phyloP scores from a whole-genome alignment of 73 alveolate species.

The Durusdinium trenchii region DNA sequence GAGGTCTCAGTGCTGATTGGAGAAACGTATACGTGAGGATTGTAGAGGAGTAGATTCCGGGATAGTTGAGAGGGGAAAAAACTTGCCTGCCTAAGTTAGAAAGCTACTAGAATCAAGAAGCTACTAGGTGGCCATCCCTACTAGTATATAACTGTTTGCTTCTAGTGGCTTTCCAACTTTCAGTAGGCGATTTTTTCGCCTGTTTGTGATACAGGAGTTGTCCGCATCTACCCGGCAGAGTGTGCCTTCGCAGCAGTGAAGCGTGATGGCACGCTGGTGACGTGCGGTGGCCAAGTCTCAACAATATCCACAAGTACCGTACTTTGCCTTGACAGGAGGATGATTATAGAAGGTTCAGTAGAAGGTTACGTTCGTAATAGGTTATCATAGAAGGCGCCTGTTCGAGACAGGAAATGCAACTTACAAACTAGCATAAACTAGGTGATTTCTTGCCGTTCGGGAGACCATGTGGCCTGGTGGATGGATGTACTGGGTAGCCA shows the following conservation, averaged over 20 bases:
- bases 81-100: too few relatives aligned
- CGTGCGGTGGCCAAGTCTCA: conserved; percentile 21
- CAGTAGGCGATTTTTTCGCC: too few relatives aligned
- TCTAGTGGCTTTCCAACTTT: too few relatives aligned
- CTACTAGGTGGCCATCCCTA: too few relatives aligned
- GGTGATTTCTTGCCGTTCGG: not conserved
- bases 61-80: too few relatives aligned
- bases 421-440: not conserved
- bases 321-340: not conserved
- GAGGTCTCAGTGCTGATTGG: not conserved
- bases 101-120: too few relatives aligned
- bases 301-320: too few relatives aligned
- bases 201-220: too few relatives aligned
- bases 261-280: conserved; percentile 50
- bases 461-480: not conserved
- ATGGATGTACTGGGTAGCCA: not conserved
- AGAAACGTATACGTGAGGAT: not conserved
- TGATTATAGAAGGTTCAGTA: not conserved
- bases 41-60: not conserved
- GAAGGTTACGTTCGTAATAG: not conserved
- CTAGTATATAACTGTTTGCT: too few relatives aligned
- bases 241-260: conserved; percentile 83
- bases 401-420: too few relatives aligned
- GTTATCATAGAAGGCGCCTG: not conserved
- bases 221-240: conserved; percentile 63